Conservation (phyloP, 768 basidiomycete genomes). For the Solioccasus polychromus region DNA sequence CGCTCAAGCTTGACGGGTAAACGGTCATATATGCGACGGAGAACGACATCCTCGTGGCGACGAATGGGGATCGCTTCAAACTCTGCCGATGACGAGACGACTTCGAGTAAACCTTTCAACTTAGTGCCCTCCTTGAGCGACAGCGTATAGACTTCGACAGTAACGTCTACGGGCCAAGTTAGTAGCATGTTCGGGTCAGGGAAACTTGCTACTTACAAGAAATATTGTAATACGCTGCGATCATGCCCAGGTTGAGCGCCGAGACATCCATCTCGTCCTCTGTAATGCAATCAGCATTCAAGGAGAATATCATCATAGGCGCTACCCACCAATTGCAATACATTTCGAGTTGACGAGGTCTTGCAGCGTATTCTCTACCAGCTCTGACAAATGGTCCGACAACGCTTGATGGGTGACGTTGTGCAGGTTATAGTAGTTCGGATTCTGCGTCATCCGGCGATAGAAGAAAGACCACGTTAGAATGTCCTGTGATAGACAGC, state of each 20-base stretch:
- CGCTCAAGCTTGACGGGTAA: constrained; percentile 90
- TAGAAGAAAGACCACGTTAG: constrained; percentile 99
- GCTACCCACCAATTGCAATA: constrained; percentile 72
- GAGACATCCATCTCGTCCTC: constrained; percentile 94
- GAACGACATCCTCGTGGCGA: constrained; percentile 82
- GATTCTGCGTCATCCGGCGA: constrained; percentile 95
- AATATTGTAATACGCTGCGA: constrained; percentile 94
- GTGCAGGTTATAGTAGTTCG: constrained; percentile 92
- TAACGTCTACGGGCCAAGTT: constrained; percentile 62
- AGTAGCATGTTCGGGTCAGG: not conserved
- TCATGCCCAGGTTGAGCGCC: constrained; percentile 96
- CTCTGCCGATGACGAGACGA: constrained; percentile 94
- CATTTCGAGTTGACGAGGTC: constrained; percentile 95
- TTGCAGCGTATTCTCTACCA: constrained; percentile 89
- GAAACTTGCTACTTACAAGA: constrained; percentile 56
- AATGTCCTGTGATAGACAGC: constrained; percentile 61
- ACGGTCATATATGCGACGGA: constrained; percentile 91
- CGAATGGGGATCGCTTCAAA: constrained; percentile 95
- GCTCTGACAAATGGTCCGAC: constrained; percentile 92
- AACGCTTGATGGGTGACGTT: constrained; percentile 95
- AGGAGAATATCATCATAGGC: not conserved
- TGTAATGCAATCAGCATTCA: constrained; percentile 3
- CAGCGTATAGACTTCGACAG: constrained; percentile 93
- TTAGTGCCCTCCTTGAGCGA: constrained; percentile 96
- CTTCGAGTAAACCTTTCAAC: constrained; percentile 93